Evolutionary conservation across 1,284 basidiomycete genomes (phyloP), one percentile per base, ranked within the genome.

Genomic region (Ganoderma meredithae): DNA sequence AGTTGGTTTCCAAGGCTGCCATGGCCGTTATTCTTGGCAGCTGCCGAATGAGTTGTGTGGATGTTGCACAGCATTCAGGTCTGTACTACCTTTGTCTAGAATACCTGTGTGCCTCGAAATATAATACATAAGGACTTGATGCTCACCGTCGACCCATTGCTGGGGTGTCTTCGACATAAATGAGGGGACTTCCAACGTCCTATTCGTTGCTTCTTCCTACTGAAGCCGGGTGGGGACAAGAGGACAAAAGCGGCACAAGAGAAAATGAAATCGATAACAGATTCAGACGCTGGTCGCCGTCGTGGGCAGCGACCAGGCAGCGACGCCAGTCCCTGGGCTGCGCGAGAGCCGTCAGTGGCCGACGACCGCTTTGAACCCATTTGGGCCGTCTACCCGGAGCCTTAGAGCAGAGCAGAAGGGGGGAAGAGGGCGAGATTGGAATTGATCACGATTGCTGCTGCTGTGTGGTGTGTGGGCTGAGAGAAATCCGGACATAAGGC

Each of bases 221-320:
- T 55, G 52, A 17, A 33, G 27, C 52, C 52, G 52, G 25, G 15
- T 55, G 52, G 31, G 27, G 52, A 33, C 27, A 52, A 63, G 47
- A 53, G 22, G 47, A 63, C 53, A 39, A 36, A 64, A 52, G 43
- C 17, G 67, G 65, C 60, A 31, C 3, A 69, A 33, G 39, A 19
- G 62, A 13, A 67, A 61, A 72, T 69, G 71, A 70, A 67, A 72
- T 72, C 71, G 71, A 72, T 72, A 72, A 72, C 67, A 36, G 47
- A 47, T 33, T 33, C 36, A 56, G 53, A 36, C 36, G 17, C 41
- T 44, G 65, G 66, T 58, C 65, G 63, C 63, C 64, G 39, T 36
- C 36, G 36, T 36, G 9, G 6, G 36, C 36, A 36, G 36, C 36
- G 36, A 36, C 36, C 7, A 7, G 6, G 36, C 36, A 36, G 36